A percentile compares a stretch with the other conserved stretches of the same genome.
Conservation (phyloP, 2,329 filamentous ascomycete genomes). For the Sodiomyces alkalinus region DNA sequence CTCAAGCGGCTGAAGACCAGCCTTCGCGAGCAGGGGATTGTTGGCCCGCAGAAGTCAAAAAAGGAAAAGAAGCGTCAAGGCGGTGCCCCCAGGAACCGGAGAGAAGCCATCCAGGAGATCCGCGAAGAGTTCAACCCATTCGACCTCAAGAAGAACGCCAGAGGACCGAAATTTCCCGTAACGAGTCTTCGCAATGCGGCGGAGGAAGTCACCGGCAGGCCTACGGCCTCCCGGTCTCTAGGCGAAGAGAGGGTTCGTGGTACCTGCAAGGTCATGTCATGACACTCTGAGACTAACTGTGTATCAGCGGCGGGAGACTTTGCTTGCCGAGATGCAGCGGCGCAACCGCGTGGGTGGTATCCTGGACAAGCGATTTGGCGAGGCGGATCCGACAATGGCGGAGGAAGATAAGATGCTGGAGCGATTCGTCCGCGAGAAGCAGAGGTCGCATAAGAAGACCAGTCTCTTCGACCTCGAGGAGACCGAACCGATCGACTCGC, state of each 20-base stretch:
- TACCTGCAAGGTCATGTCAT: constrained; percentile 10
- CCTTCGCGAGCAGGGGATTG: constrained; percentile 74
- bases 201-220: constrained; percentile 53
- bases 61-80: constrained; percentile 78
- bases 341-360: constrained; percentile 88
- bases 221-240: constrained; percentile 69
- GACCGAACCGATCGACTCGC: constrained; percentile 44
- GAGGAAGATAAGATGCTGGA: constrained; percentile 86
- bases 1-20: constrained; percentile 91
- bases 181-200: constrained; percentile 49
- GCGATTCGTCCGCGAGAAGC: constrained; percentile 79
- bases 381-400: constrained; percentile 87
- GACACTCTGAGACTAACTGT: not conserved
- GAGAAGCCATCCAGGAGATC: constrained; percentile 68
- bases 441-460: constrained; percentile 59
- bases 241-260: constrained; percentile 49
- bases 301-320: constrained; percentile 59
- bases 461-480: constrained; percentile 87
- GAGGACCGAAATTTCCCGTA: constrained; percentile 73
- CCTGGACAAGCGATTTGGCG: constrained; percentile 84
- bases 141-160: constrained; percentile 69
- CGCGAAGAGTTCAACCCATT: constrained; percentile 97
- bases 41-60: constrained; percentile 85
- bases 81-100: too few relatives aligned
- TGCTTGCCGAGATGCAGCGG: constrained; percentile 79